Base-by-base conservation (phyloP, 176 grass and related monocot genomes). In the Aegilops speltoides region DNA sequence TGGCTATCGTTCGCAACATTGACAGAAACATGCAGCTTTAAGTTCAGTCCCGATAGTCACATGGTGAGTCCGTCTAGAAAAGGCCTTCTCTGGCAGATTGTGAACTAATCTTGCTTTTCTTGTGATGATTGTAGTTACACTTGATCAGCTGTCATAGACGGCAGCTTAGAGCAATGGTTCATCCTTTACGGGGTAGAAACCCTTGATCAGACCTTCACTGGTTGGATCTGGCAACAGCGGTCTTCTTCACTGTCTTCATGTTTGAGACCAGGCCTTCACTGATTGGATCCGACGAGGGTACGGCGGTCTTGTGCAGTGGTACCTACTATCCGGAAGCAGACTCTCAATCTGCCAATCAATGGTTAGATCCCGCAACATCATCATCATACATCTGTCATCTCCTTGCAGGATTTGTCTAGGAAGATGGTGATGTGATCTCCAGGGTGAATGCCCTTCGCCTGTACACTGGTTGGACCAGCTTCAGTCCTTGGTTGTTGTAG, bases 91-190 rank as follows among this genome's bases (percentile, higher is more conserved):
- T 43, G 38, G 19, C 41, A 65, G 64, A 65, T 11, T 25, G 79
- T 56, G 10, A 64, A 75, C 19, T 70, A 33, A 88, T 69, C 50
- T 71, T 28, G 31, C 24, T 85, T 89, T 89, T 34, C 59, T 65
- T 74, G 43, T 75, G 45, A 45, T 67, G 60, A 25, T 84, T 74
- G 31, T 52, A 41, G 36, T 71, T 78, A 43, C 23, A 84, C 7
- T 31, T 36, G 37, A 40, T 71, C 54, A 28, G 6, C 72, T 48
- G 15, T 75, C 41, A 48, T 75, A 41, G 38, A 48, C 40, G 13
- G 23, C 23, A 6, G 8, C 70, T 73, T 73, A 38, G 33, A 71
- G 68, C 3, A 40, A 36, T 38, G 32, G 34, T 37, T 69, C 67
- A 69, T 69, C 16, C 32, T 69, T 37, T 37, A 8, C 32, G 1